These are phyloP conservation scores for Hypomontagnella submonticulosa DNA, from an alignment of 495 filamentous ascomycete species.

Conservation along the genomic window DNA sequence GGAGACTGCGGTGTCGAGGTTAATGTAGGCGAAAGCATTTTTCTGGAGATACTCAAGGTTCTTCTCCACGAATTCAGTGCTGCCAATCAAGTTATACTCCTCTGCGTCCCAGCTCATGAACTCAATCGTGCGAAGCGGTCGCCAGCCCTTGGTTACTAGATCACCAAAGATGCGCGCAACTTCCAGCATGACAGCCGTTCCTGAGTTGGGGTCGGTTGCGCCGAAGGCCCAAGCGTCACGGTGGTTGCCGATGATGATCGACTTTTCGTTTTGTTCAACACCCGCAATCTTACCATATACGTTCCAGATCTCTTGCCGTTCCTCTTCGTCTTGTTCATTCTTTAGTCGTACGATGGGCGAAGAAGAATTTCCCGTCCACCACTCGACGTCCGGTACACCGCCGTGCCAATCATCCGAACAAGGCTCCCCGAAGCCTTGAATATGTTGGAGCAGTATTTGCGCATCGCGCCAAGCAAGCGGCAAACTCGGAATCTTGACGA, in stretches of 20 bases:
- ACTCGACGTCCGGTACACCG: slow-evolving; percentile 75
- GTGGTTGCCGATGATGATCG: slow-evolving; percentile 91
- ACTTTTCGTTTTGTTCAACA: slow-evolving; percentile 84
- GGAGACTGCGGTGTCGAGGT: slow-evolving; percentile 86
- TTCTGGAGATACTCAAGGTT: slow-evolving; percentile 79
- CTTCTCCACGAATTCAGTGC: slow-evolving; percentile 95
- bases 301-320: slow-evolving; percentile 89
- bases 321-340: slow-evolving; percentile 87
- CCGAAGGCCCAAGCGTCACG: slow-evolving; percentile 95
- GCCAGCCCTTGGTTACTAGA: slow-evolving; percentile 79
- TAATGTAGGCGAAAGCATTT: slow-evolving; percentile 86
- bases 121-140: slow-evolving; percentile 89
- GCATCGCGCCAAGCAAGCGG: slow-evolving; percentile 92
- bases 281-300: slow-evolving; percentile 83
- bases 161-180: slow-evolving; percentile 84
- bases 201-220: slow-evolving; percentile 84
- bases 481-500: slow-evolving; percentile 86
- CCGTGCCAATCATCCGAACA: slow-evolving; percentile 81
- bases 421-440: slow-evolving; percentile 79
- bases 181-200: slow-evolving; percentile 91
- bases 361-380: slow-evolving; percentile 83
- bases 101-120: slow-evolving; percentile 96
- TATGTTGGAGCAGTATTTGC: slow-evolving; percentile 75
- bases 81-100: slow-evolving; percentile 94
- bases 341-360: slow-evolving; percentile 85